Evolutionary conservation across 768 basidiomycete genomes (phyloP), one percentile per base, ranked within the genome.

Genomic region (Kwoniella bestiolae): DNA sequence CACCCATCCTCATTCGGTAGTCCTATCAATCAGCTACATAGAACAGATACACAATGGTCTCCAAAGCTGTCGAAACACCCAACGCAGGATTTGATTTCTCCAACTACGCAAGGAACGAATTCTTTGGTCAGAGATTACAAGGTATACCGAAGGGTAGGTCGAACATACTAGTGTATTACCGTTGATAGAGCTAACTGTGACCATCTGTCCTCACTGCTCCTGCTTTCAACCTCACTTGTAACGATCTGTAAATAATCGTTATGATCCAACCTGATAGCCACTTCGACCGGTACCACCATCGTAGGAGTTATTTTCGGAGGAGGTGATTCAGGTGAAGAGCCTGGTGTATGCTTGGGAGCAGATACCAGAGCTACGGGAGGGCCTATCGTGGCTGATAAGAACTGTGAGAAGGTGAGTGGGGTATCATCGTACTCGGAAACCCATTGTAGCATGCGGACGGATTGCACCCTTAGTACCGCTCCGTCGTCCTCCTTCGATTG

Each of bases 311-410:
- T 96, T 60, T 97, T 90, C 82, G 81, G 81, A 8, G 79, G 80
- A 31, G 79, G 80, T 28, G 72, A 76, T 29, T 76, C 76, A 14
- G 81, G 80, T 16, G 80, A 79, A 63, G 89, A 88, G 71, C 91
- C 92, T 77, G 96, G 96, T 5, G 89, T 99, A 71, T 87, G 95
- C 18, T 86, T 99, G 5, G 96, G 95, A 50, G 96, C 96, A 14
- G 96, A 98, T 82, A 99, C 96, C 1, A 86, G 95, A 73, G 94
- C 96, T 3, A 98, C 96, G 0, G 91, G 89, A 66, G 96, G 95
- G 1, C 86, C 87, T 25, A 97, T 98, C 70, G 92, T 99, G 28
- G 92, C 92, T 0, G 95, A 98, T 84, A 98, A 99, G 87, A 99
- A 99, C 83, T 99, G 96, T 82, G 96, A 98, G 84, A 99, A 99